Evolutionary conservation across 345 rosid species (phyloP).

Genomic region (Draba incana): DNA sequence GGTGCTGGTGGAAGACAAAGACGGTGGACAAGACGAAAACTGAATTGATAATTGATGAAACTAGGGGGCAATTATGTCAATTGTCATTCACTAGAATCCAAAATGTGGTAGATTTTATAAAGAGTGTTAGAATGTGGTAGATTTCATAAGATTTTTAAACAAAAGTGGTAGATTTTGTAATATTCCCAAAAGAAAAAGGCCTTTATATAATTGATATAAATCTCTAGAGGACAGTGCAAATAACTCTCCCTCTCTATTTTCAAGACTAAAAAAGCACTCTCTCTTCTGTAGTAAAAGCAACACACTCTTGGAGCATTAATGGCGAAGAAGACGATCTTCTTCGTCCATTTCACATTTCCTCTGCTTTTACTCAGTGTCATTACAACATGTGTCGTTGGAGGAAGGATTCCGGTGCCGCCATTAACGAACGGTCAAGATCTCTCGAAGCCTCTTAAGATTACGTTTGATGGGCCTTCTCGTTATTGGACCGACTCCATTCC

Average conservation of each 20-base stretch:
- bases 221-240: not conserved
- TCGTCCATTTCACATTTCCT: slow-evolving; percentile 24
- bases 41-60: no score
- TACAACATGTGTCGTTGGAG: slow-evolving; percentile 37
- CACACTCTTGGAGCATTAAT: slow-evolving; percentile 29
- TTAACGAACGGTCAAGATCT: slow-evolving; percentile 39
- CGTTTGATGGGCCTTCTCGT: slow-evolving; percentile 67
- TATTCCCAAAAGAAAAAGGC: slow-evolving; percentile 18
- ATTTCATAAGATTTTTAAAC: no score
- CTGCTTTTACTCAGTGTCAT: not conserved
- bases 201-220: not conserved
- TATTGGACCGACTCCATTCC: slow-evolving; percentile 90
- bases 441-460: slow-evolving; percentile 59
- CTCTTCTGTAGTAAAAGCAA: slow-evolving; percentile 21
- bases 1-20: no score
- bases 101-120: no score
- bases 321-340: slow-evolving; percentile 42
- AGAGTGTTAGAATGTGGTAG: no score
- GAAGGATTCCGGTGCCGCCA: slow-evolving; percentile 40
- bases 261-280: slow-evolving; percentile 2
- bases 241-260: slow-evolving; percentile 10
- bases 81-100: no score
- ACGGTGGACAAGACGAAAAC: no score
- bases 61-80: no score
- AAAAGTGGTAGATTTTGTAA: no score